phyloP scores from a whole-genome alignment of 176 grass and related monocot genomes.

The Secale cereale region DNA sequence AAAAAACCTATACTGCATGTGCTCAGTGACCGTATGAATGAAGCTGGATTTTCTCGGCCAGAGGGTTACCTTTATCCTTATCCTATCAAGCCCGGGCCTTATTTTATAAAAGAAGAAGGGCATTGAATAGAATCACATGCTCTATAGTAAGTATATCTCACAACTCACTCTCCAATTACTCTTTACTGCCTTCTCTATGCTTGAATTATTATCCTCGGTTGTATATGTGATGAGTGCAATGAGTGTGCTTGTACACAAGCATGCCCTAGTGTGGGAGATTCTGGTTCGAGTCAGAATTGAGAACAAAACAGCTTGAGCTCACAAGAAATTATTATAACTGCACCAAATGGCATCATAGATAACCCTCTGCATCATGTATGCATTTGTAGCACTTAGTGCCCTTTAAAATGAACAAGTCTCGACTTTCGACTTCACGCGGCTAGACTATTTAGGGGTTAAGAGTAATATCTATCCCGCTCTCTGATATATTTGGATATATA shows the following conservation, averaged over 20 bases:
- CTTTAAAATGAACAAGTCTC: conserved; percentile 21
- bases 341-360: conserved; percentile 17
- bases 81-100: conserved; percentile 66
- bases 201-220: conserved; percentile 25
- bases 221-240: not conserved
- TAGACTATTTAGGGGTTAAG: conserved; percentile 28
- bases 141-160: conserved; percentile 23
- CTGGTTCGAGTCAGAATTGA: conserved; percentile 18
- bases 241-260: conserved; percentile 9
- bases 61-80: conserved; percentile 74
- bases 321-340: conserved; percentile 19
- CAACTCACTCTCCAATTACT: not conserved
- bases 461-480: conserved; percentile 8
- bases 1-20: conserved; percentile 83
- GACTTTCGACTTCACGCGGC: conserved; percentile 5
- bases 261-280: not conserved
- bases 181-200: not conserved
- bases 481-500: conserved; percentile 20
- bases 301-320: not conserved
- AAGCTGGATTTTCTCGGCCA: conserved; percentile 71
- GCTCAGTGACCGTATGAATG: conserved; percentile 76
- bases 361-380: conserved; percentile 8
- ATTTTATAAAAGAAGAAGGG: conserved; percentile 64
- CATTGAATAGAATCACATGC: conserved; percentile 24
- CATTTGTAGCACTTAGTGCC: conserved; percentile 9